A percentile compares a stretch with the other conserved stretches of the same genome.
These are phyloP conservation scores for Emericellopsis cladophorae DNA, from an alignment of 2,329 filamentous ascomycete species.

Conservation along the genomic window DNA sequence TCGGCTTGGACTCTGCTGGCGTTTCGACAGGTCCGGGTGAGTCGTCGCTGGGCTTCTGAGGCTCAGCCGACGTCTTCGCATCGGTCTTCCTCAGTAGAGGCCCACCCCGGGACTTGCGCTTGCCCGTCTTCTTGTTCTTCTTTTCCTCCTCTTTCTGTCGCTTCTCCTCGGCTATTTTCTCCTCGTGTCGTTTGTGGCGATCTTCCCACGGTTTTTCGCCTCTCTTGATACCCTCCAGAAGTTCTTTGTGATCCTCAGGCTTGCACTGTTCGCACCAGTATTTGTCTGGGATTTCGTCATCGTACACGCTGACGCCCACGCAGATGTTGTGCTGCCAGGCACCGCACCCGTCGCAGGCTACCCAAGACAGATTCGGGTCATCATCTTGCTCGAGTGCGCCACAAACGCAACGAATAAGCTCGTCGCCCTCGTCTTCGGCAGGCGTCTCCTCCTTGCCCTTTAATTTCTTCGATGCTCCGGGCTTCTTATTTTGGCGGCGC, in stretches of 20 bases:
- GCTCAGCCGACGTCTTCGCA: slow-evolving; percentile 22
- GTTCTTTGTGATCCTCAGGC: slow-evolving; percentile 69
- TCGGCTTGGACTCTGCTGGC: slow-evolving; percentile 41
- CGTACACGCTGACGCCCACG: slow-evolving; percentile 70
- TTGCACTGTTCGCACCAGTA: slow-evolving; percentile 91
- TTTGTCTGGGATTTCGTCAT: slow-evolving; percentile 64
- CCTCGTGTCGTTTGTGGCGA: slow-evolving; percentile 48
- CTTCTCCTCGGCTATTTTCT: slow-evolving; percentile 9
- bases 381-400: slow-evolving; percentile 78
- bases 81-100: slow-evolving; percentile 48
- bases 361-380: slow-evolving; percentile 83
- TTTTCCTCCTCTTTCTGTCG: slow-evolving; percentile 26
- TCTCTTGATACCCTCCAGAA: slow-evolving; percentile 63
- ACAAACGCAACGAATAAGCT: slow-evolving; percentile 83
- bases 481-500: slow-evolving; percentile 30
- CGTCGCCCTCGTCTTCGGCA: slow-evolving; percentile 36
- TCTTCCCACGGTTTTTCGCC: slow-evolving; percentile 84
- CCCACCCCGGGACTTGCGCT: slow-evolving; percentile 45
- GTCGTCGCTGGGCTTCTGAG: no score
- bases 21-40: no score
- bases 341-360: slow-evolving; percentile 83
- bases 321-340: slow-evolving; percentile 98
- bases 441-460: slow-evolving; percentile 39
- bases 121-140: slow-evolving; percentile 33
- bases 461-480: slow-evolving; percentile 38